These are phyloP conservation scores for Combretum micranthum DNA, from an alignment of 345 rosid genomes.

Conservation along the genomic window DNA sequence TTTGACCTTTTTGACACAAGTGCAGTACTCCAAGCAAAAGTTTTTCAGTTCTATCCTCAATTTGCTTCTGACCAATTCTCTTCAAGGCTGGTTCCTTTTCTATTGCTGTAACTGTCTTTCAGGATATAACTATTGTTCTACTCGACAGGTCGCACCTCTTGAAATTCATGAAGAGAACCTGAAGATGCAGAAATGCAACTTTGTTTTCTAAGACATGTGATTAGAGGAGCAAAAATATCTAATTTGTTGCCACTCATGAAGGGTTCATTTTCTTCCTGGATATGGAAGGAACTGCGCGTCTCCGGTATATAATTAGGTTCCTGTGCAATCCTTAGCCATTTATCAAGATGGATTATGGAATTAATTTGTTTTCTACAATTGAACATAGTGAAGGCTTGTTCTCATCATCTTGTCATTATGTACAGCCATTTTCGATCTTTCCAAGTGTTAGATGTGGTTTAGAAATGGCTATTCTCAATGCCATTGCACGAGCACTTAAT, in stretches of 20 bases:
- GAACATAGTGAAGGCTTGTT: background rate
- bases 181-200: constrained; percentile 86
- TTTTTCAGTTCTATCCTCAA: too few species aligned
- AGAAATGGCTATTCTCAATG: constrained; percentile 90
- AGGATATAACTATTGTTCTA: too few species aligned
- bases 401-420: constrained; percentile 1
- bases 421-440: constrained; percentile 65
- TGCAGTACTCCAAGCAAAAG: too few species aligned
- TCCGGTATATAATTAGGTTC: constrained; percentile 34
- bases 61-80: too few species aligned
- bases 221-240: constrained; percentile 50
- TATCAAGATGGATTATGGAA: too few species aligned
- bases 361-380: too few species aligned
- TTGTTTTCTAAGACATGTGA: constrained; percentile 45
- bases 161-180: constrained; percentile 58
- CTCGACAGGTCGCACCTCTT: constrained; percentile 83
- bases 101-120: too few species aligned
- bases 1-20: too few species aligned
- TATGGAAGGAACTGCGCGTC: constrained; percentile 78
- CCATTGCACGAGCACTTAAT: constrained; percentile 50
- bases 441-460: constrained; percentile 93
- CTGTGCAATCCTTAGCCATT: too few species aligned
- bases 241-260: constrained; percentile 49
- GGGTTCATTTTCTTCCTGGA: constrained; percentile 77
- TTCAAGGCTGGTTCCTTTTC: too few species aligned